A percentile compares a stretch with the other conserved stretches of the same genome.
Conservation (phyloP, 2,329 filamentous ascomycete genomes). For the Polychaeton citri region DNA sequence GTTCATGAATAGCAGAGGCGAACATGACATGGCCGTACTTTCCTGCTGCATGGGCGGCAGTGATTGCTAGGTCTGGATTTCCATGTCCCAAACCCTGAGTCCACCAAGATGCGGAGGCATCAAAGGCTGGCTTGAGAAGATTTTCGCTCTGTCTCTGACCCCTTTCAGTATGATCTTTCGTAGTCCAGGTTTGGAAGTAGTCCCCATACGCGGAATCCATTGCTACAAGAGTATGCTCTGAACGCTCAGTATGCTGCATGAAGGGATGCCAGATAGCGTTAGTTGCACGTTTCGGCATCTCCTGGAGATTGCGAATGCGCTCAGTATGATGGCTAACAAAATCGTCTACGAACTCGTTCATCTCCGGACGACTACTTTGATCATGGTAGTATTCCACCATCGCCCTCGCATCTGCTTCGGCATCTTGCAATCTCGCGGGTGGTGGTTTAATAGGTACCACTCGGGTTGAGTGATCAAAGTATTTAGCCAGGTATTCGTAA, state of each 20-base stretch:
- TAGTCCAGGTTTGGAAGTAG: slow-evolving; percentile 52
- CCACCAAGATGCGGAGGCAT: slow-evolving; percentile 84
- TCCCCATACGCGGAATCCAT: slow-evolving; percentile 75
- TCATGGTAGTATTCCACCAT: slow-evolving; percentile 54
- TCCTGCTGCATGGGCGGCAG: slow-evolving; percentile 68
- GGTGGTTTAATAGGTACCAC: slow-evolving; percentile 47
- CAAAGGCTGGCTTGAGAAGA: slow-evolving; percentile 54
- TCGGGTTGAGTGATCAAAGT: slow-evolving; percentile 51
- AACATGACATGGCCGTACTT: slow-evolving; percentile 87
- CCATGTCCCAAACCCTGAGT: slow-evolving; percentile 77
- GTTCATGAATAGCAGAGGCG: slow-evolving; percentile 64
- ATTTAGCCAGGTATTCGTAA: slow-evolving; percentile 50
- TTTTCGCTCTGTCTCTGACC: slow-evolving; percentile 8
- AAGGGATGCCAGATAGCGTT: slow-evolving; percentile 74
- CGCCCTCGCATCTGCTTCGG: slow-evolving; percentile 36
- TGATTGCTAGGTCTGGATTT: slow-evolving; percentile 56
- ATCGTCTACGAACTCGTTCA: slow-evolving; percentile 35
- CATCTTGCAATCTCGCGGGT: slow-evolving; percentile 33
- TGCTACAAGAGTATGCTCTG: slow-evolving; percentile 49
- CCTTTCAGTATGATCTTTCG: slow-evolving; percentile 5
- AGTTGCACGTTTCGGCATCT: slow-evolving; percentile 49
- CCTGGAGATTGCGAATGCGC: slow-evolving; percentile 46
- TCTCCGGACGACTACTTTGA: slow-evolving; percentile 25
- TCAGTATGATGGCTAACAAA: slow-evolving; percentile 41
- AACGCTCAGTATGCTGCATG: slow-evolving; percentile 59